These are phyloP conservation scores for Lentinula detonsa DNA, from an alignment of 768 basidiomycete species.

Conservation along the genomic window DNA sequence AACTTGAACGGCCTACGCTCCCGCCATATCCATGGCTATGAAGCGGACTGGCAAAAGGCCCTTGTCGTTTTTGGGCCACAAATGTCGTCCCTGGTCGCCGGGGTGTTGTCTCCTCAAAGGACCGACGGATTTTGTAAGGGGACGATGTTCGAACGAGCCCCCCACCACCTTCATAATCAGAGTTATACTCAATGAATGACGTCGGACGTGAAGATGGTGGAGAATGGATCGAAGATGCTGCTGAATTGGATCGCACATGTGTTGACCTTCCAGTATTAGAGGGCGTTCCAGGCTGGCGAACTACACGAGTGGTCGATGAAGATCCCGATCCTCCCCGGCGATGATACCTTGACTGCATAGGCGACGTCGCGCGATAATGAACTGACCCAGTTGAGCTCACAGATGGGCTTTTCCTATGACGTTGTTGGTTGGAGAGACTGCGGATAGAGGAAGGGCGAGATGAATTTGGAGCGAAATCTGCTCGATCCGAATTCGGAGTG, in stretches of 20 bases:
- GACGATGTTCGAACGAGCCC: conserved; percentile 43
- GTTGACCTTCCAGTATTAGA: conserved; percentile 23
- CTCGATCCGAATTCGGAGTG: conserved; percentile 86
- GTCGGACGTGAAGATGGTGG: conserved; percentile 70
- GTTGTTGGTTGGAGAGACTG: conserved; percentile 61
- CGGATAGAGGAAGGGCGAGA: conserved; percentile 84
- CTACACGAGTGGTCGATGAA: conserved; percentile 78
- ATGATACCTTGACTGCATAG: conserved; percentile 70
- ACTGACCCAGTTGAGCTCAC: conserved; percentile 70
- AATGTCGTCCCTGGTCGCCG: conserved; percentile 43
- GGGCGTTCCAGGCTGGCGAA: conserved; percentile 38
- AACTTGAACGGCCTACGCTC: conserved; percentile 62
- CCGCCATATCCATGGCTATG: conserved; percentile 32
- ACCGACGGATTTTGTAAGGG: conserved; percentile 39
- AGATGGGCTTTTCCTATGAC: conserved; percentile 73
- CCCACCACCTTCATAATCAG: conserved; percentile 57
- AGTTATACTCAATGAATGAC: conserved; percentile 64
- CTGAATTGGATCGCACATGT: conserved; percentile 72
- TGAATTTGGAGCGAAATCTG: conserved; percentile 33
- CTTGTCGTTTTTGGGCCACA: conserved; percentile 76
- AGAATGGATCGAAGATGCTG: conserved; percentile 74
- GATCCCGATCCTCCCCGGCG: conserved; percentile 75
- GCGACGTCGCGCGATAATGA: conserved; percentile 65
- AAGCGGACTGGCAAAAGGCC: conserved; percentile 60
- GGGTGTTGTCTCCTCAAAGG: conserved; percentile 3